Conservation (phyloP, 2,329 filamentous ascomycete genomes). For the Cephalotrichum gorgonifer region DNA sequence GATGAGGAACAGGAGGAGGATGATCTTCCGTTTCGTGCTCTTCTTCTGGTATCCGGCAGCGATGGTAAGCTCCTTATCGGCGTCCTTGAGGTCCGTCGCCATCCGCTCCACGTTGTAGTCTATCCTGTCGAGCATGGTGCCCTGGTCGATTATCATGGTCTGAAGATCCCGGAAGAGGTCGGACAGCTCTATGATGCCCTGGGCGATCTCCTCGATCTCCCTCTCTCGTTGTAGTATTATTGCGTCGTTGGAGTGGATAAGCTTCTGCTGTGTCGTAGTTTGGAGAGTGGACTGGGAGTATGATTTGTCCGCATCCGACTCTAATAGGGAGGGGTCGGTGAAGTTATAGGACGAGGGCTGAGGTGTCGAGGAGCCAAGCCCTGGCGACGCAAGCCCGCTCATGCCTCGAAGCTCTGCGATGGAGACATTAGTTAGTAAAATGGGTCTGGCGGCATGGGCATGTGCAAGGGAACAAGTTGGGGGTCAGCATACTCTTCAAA, state of each 20-base stretch:
- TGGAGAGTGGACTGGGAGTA: conserved; percentile 86
- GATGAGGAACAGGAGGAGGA: conserved; percentile 75
- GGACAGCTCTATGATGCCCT: conserved; percentile 93
- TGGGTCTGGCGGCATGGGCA: not conserved
- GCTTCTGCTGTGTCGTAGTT: conserved; percentile 59
- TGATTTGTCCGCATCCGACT: conserved; percentile 86
- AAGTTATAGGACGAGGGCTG: conserved; percentile 40
- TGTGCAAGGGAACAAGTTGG: not conserved
- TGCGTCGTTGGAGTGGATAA: conserved; percentile 66
- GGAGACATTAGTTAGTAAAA: not conserved
- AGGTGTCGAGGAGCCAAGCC: conserved; percentile 40
- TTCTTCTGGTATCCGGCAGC: conserved; percentile 82
- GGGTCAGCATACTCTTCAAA: conserved; percentile 63
- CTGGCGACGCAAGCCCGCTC: conserved; percentile 43
- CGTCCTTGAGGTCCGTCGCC: conserved; percentile 84
- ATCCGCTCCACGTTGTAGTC: conserved; percentile 98
- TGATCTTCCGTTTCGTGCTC: conserved; percentile 84
- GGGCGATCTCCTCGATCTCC: conserved; percentile 95
- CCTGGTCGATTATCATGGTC: conserved; percentile 88
- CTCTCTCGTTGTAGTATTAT: conserved; percentile 85
- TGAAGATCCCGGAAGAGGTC: conserved; percentile 96
- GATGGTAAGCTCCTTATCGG: conserved; percentile 83
- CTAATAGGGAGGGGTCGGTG: conserved; percentile 79
- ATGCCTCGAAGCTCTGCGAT: conserved; percentile 61
- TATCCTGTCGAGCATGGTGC: conserved; percentile 84